Base-by-base conservation (phyloP, 2,329 filamentous ascomycete species). In the Aureobasidium pullulans region DNA sequence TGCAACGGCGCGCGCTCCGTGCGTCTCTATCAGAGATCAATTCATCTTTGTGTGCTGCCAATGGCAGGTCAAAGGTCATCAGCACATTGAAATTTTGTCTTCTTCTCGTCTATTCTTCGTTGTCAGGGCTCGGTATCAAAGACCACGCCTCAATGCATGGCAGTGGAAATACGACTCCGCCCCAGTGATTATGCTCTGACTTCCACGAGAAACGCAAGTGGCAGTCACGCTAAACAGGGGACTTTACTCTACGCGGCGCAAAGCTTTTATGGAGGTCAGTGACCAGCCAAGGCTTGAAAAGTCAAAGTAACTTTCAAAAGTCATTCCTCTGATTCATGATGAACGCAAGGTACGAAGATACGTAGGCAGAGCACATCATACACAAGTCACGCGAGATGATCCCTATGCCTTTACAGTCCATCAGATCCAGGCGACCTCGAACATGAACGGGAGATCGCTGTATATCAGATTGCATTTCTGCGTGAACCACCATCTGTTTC, bases 211-310 rank as follows among this genome's bases (percentile, higher is more conserved):
- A 28, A 29, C 10, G 47, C 32, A 39, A 34, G 47, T 50, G 19
- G 31, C 15, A 16, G 4, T 28, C 32, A 50, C 47, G 48, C 48
- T 40, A 40, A 16, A 52, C 4, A 28, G 48, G 23, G 15, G 36
- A 19, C 31, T 52, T 52, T 28, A 52, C 48, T 52, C 48, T 40
- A 34, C 48, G 50, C 50, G 50, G 50, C 39, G 50, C 29, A 54
- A 54, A 54, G 37, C 37, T 54, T 52, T 19, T 6, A 43, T 11
- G 36, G 37, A 23, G 37, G 37, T 32, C 37, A 32, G 28, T 37
- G n/a, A 31, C 13, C n/a, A 28, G 50, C 50, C 37, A 54, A 42
- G 50, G 39, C 13, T 28, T 4, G 9, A 13, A 16, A n/a, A 39
- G 50, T 54, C 3, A 40, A 34, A 54, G 39, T 23, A 34, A 53